phyloP scores from a whole-genome alignment of 2,329 filamentous ascomycete genomes.

The Aurifilum marmelostoma region DNA sequence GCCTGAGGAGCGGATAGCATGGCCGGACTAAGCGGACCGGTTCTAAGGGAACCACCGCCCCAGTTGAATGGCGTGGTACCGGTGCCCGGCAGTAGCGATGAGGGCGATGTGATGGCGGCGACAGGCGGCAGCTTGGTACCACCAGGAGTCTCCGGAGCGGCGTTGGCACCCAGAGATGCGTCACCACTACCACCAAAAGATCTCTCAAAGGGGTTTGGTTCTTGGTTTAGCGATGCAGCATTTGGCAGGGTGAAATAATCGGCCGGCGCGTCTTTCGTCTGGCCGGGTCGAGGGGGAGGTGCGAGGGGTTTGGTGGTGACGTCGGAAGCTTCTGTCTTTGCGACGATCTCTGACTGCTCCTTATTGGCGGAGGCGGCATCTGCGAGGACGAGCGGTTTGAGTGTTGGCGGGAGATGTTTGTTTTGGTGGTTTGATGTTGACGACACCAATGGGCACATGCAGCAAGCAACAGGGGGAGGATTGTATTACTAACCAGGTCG shows the following conservation, averaged over 20 bases:
- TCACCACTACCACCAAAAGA: slow-evolving; percentile 71
- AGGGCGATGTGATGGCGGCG: slow-evolving; percentile 87
- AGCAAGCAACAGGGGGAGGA: not conserved
- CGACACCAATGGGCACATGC: slow-evolving; percentile 21
- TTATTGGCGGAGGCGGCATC: slow-evolving; percentile 52
- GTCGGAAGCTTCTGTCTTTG: slow-evolving; percentile 58
- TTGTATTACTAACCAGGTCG: slow-evolving; percentile 27
- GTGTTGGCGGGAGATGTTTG: slow-evolving; percentile 23
- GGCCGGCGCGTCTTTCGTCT: slow-evolving; percentile 53
- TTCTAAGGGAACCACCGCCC: slow-evolving; percentile 81
- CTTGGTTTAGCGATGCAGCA: slow-evolving; percentile 65
- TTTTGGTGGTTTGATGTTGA: slow-evolving; percentile 26
- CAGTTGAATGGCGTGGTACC: slow-evolving; percentile 78
- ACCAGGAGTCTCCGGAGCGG: slow-evolving; percentile 73
- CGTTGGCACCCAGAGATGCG: slow-evolving; percentile 19
- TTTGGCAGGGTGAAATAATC: slow-evolving; percentile 71
- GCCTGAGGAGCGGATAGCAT: slow-evolving; percentile 88
- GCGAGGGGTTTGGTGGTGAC: slow-evolving; percentile 68
- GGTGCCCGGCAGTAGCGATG: slow-evolving; percentile 74
- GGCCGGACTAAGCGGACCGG: slow-evolving; percentile 91
- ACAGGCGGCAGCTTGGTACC: slow-evolving; percentile 85
- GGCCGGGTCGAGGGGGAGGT: slow-evolving; percentile 68
- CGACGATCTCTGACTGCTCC: slow-evolving; percentile 42
- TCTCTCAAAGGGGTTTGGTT: slow-evolving; percentile 96
- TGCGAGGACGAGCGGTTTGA: slow-evolving; percentile 36